Conservation (phyloP, 352 stramenopile genomes). For the Phytopythium oedochilum region DNA sequence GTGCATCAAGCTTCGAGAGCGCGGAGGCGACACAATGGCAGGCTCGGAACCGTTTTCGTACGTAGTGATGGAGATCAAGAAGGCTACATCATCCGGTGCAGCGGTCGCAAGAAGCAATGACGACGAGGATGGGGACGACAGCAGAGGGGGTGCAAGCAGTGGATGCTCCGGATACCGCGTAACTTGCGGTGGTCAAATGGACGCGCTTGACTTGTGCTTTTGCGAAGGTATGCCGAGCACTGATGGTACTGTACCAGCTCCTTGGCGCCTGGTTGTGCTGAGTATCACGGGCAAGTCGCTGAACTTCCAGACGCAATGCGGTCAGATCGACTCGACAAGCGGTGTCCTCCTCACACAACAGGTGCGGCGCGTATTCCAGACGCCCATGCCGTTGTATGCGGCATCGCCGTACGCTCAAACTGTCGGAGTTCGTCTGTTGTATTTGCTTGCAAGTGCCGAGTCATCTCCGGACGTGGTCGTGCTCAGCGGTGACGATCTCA, state of each 20-base stretch:
- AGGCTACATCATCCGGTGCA: not conserved
- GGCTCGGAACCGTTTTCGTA: conserved; percentile 25
- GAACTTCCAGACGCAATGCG: conserved; percentile 34
- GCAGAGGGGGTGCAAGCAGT: not conserved
- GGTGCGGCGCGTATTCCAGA: conserved; percentile 47
- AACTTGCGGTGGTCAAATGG: conserved; percentile 30
- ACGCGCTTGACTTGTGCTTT: conserved; percentile 61
- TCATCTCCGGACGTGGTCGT: conserved; percentile 22
- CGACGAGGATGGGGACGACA: conserved; percentile 6
- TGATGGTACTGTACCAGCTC: conserved; percentile 10
- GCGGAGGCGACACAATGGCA: conserved; percentile 6
- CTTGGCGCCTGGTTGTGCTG: conserved; percentile 49
- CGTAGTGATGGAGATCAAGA: conserved; percentile 34
- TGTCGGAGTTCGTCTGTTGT: conserved; percentile 43
- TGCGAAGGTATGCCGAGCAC: too few species aligned
- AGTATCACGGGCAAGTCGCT: conserved; percentile 44
- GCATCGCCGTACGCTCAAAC: conserved; percentile 19
- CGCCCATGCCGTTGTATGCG: conserved; percentile 31
- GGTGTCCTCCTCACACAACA: conserved; percentile 31
- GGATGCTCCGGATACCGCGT: conserved; percentile 9
- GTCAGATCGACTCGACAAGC: conserved; percentile 14
- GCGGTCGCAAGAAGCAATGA: not conserved
- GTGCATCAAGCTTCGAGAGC: conserved; percentile 49
- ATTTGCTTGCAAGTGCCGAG: conserved; percentile 16
- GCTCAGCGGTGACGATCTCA: conserved; percentile 49